Percentiles rank a stretch among this genome's conserved stretches.
Evolutionary conservation across 495 filamentous ascomycete species (phyloP).

Genomic region (Penicillium dipodomyicola): DNA sequence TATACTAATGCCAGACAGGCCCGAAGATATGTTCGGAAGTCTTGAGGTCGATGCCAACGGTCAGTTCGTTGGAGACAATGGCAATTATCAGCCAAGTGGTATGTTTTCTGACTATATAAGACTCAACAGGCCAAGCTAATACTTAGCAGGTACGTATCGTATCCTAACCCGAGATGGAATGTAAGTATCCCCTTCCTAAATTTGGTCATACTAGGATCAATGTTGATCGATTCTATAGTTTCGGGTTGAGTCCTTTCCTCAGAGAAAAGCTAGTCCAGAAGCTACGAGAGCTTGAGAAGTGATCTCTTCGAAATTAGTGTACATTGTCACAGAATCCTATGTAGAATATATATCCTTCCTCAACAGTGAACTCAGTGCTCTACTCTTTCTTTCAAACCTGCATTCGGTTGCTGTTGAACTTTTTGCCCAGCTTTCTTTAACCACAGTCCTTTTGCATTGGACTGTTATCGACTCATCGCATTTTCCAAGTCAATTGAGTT

Average conservation of each 20-base stretch:
- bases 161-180: conserved; percentile 60
- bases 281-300: conserved; percentile 37
- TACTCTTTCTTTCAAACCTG: neutral
- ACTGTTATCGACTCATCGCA: neutral
- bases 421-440: neutral
- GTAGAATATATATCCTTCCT: conserved; percentile 19
- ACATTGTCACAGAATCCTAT: neutral
- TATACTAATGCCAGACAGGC: conserved; percentile 38
- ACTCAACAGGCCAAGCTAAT: conserved; percentile 14
- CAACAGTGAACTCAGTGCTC: neutral
- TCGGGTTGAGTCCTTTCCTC: conserved; percentile 57
- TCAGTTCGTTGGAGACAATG: conserved; percentile 60
- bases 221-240: conserved; percentile 33
- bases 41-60: conserved; percentile 78
- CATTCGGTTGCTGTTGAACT: neutral
- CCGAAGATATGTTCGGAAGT: conserved; percentile 92
- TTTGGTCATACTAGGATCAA: neutral
- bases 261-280: conserved; percentile 54
- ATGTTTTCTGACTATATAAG: conserved; percentile 19
- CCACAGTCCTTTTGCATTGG: neutral
- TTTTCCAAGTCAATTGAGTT: neutral
- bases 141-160: conserved; percentile 47
- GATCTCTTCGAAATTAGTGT: neutral
- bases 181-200: conserved; percentile 37
- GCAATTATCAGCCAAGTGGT: conserved; percentile 60